phyloP scores from a whole-genome alignment of 805 yeast species.

The Starmerella bacillaris region DNA sequence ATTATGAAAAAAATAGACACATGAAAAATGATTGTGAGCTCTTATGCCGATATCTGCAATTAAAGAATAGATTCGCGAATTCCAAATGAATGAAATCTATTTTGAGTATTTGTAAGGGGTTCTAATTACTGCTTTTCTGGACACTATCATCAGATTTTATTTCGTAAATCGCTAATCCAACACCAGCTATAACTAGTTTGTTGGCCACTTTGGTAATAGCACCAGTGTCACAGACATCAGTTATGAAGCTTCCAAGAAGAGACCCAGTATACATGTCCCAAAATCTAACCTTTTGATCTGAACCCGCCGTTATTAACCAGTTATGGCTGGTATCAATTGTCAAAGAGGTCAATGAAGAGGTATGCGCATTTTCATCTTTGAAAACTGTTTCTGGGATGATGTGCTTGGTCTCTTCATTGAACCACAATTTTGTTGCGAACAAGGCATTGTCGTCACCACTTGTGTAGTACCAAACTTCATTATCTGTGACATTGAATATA shows the following conservation, averaged over 20 bases:
- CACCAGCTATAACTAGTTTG: constrained; percentile 3
- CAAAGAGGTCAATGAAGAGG: constrained; percentile 69
- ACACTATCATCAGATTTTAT: too few species aligned
- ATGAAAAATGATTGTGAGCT: too few species aligned
- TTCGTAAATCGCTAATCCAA: neutral
- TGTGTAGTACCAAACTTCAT: constrained; percentile 30
- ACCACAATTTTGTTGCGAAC: constrained; percentile 22
- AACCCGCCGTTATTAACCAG: constrained; percentile 42
- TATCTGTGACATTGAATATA: constrained; percentile 6
- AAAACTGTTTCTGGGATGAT: constrained; percentile 16
- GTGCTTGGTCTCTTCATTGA: constrained; percentile 19
- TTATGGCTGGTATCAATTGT: constrained; percentile 17
- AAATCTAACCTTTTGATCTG: constrained; percentile 57
- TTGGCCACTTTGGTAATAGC: constrained; percentile 28
- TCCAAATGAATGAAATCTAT: too few species aligned
- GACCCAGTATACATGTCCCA: constrained; percentile 36
- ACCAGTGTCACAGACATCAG: constrained; percentile 86
- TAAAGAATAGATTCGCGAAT: too few species aligned
- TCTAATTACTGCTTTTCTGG: too few species aligned
- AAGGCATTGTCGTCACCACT: constrained; percentile 92
- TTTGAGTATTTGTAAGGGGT: too few species aligned
- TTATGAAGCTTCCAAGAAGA: constrained; percentile 32
- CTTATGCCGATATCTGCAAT: too few species aligned
- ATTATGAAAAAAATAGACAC: too few species aligned
- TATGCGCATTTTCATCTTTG: constrained; percentile 41